phyloP scores from a whole-genome alignment of 1,284 basidiomycete genomes.

The Microbotryomycetes sp. region DNA sequence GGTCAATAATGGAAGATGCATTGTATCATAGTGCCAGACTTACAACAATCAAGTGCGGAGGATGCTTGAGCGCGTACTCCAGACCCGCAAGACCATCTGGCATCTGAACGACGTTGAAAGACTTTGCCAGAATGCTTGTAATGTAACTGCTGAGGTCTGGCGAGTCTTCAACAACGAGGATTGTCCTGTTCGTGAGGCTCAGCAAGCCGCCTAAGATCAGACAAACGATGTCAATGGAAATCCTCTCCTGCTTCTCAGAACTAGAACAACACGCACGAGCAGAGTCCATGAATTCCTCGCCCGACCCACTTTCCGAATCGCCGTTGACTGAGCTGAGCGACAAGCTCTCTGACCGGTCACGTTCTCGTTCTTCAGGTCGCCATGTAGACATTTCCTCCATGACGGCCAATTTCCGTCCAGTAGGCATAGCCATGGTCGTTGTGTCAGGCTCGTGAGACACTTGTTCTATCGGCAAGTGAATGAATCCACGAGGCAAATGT shows the following conservation, averaged over 20 bases:
- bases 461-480: constrained; percentile 29
- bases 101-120: constrained; percentile 31
- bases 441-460: constrained; percentile 20
- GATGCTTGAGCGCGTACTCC: constrained; percentile 23
- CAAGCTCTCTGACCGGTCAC: background rate
- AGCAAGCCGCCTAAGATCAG: constrained; percentile 1
- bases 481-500: constrained; percentile 29
- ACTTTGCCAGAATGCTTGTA: constrained; percentile 29
- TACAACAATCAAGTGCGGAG: constrained; percentile 29
- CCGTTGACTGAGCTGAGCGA: background rate
- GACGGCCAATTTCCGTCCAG: constrained; percentile 19
- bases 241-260: too few relatives aligned
- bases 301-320: background rate
- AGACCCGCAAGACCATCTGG: constrained; percentile 31
- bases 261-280: background rate
- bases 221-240: too few relatives aligned
- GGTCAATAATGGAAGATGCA: background rate
- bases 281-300: background rate
- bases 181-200: constrained; percentile 17
- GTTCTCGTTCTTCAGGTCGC: constrained; percentile 1
- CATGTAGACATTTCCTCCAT: constrained; percentile 26
- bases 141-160: constrained; percentile 30
- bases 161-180: constrained; percentile 26
- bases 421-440: background rate
- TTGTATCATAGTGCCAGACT: background rate